Base-by-base conservation (phyloP, 73 alveolate genomes). In the Symbiodinium pilosum region DNA sequence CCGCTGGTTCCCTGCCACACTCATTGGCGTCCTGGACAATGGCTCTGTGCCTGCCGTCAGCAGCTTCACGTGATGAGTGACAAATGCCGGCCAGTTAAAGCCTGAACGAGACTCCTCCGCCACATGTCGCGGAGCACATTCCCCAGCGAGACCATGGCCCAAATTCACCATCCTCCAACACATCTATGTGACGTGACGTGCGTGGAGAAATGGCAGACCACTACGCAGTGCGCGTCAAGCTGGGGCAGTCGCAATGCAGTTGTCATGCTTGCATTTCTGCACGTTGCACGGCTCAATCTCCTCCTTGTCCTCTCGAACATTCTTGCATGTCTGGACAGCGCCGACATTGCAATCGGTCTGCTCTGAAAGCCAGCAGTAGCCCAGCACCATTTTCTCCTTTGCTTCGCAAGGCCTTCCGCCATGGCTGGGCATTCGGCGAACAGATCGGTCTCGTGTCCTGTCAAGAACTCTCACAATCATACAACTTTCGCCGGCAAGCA, bases 371-470 rank as follows among this genome's bases (percentile, higher is more conserved):
- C n/a, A n/a, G n/a, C n/a, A n/a, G n/a, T n/a, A n/a, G n/a, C n/a
- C n/a, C n/a, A n/a, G n/a, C n/a, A n/a, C n/a, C 59, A 47, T 9
- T 14, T 14, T 9, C 85, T 71, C 85, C 85, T 71, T 71, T 42
- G 85, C 32, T 36, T 71, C 34, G 85, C 85, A 71, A 11, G 85
- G 85, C 43, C 6, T 11, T 6, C 85, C 85, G 9, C 85, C 85
- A 36, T 71, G 85, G 21, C 85, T 71, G 85, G 85, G 85, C 85
- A 71, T 71, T n/a, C 85, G 85, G 44, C 43, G 85, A n/a, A 71
- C 85, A 7, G 85, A 71, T 34, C 85, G 85, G 85, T 71, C 85
- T 36, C 85, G 85, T 24, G 85, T 71, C 85, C 85, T 71, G 85
- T 43, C 34, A 21, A 14, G 42, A 34, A 71, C 34, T 43, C 43